Evolutionary conservation across 202 grass and related monocot species (phyloP).

Genomic region (Zizania palustris): DNA sequence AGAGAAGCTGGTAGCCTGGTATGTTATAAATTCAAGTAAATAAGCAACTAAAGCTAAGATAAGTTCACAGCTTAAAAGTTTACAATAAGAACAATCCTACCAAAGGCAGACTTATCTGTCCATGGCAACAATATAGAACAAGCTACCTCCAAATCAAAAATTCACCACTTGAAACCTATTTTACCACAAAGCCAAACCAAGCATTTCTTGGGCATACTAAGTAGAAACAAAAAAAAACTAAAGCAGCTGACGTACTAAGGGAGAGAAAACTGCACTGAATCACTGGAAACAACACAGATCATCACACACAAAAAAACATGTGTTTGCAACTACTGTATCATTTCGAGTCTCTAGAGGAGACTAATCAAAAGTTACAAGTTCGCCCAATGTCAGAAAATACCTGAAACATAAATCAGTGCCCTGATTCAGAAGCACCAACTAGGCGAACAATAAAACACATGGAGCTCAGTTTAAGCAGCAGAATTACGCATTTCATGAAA

Average conservation of each 20-base stretch:
- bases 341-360: constrained; percentile 21
- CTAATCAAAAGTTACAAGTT: constrained; percentile 27
- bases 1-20: background rate
- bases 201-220: background rate
- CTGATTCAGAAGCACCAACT: constrained; percentile 14
- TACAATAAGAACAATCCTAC: background rate
- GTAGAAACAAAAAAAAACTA: background rate
- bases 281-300: background rate
- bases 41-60: constrained; percentile 14
- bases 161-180: background rate
- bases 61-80: background rate
- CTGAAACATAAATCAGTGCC: background rate
- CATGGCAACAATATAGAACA: constrained; percentile 17
- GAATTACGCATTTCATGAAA: constrained; percentile 1
- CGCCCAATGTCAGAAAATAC: background rate
- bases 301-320: background rate
- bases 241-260: background rate
- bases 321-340: constrained; percentile 1
- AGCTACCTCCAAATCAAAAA: constrained; percentile 13
- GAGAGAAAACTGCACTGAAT: background rate
- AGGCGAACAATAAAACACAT: constrained; percentile 4
- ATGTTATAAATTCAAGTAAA: background rate
- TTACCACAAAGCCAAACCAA: background rate
- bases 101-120: constrained; percentile 9
- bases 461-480: background rate